These are phyloP conservation scores for Trypethelium eluteriae DNA, from an alignment of 495 filamentous ascomycete species.

Conservation along the genomic window DNA sequence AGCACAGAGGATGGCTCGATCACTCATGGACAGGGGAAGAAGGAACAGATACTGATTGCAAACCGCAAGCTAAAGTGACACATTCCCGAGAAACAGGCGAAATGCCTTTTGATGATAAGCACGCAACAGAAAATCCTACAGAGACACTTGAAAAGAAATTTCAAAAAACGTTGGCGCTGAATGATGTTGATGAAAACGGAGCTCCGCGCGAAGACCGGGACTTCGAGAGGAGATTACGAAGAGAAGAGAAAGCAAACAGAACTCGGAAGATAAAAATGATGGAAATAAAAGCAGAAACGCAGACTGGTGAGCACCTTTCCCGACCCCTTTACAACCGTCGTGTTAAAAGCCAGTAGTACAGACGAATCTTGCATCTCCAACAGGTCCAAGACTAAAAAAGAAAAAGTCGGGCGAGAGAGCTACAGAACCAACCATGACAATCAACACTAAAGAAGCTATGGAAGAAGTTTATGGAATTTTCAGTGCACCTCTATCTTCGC, in stretches of 20 bases:
- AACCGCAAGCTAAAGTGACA: neutral
- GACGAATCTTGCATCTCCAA: conserved; percentile 83
- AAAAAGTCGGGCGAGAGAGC: conserved; percentile 52
- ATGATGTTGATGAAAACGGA: conserved; percentile 35
- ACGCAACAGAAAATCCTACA: neutral
- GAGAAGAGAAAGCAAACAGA: conserved; percentile 37
- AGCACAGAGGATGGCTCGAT: conserved; percentile 66
- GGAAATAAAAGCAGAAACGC: conserved; percentile 69
- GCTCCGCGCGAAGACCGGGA: conserved; percentile 27
- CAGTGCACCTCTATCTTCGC: conserved; percentile 71
- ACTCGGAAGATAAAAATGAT: conserved; percentile 63
- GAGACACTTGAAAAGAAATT: conserved; percentile 18
- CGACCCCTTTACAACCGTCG: conserved; percentile 13
- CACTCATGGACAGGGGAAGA: conserved; percentile 50
- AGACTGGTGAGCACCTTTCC: conserved; percentile 58
- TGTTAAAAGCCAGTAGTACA: conserved; percentile 53
- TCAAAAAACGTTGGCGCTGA: conserved; percentile 21
- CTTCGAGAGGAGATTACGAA: conserved; percentile 31
- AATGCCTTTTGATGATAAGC: conserved; percentile 12
- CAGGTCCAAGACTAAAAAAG: conserved; percentile 62
- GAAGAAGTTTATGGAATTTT: conserved; percentile 97
- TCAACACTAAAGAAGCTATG: conserved; percentile 88
- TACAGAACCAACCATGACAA: conserved; percentile 84
- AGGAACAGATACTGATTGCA: neutral
- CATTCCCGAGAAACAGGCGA: neutral